Evolutionary conservation across 495 filamentous ascomycete genomes (phyloP).

Genomic region (Trichoderma virens): DNA sequence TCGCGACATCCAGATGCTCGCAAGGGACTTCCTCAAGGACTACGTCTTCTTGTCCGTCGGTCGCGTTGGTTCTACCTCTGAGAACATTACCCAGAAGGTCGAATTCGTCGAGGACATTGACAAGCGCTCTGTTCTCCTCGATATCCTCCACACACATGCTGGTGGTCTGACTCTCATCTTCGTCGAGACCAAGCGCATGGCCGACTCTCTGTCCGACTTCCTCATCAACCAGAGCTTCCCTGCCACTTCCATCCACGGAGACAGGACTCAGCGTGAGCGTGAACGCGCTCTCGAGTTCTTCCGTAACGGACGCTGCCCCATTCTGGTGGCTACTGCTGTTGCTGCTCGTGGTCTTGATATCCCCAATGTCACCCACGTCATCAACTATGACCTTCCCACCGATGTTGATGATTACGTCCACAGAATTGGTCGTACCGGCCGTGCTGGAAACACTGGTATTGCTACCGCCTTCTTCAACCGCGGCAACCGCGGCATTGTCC

Average conservation of each 20-base stretch:
- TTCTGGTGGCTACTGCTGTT: constrained; percentile 93
- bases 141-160: constrained; percentile 93
- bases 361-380: constrained; percentile 94
- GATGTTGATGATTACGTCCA: constrained; percentile 99
- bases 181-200: constrained; percentile 99
- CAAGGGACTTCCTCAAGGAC: constrained; percentile 94
- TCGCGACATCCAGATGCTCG: constrained; percentile 97
- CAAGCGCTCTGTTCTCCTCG: constrained; percentile 94
- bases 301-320: constrained; percentile 89
- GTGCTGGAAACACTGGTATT: constrained; percentile 98
- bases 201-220: constrained; percentile 94
- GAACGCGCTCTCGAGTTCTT: constrained; percentile 96
- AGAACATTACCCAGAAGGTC: constrained; percentile 98
- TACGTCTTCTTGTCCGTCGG: constrained; percentile 98
- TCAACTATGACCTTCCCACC: constrained; percentile 98
- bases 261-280: constrained; percentile 97
- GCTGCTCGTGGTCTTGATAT: constrained; percentile 95
- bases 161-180: constrained; percentile 92
- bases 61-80: constrained; percentile 97
- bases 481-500: constrained; percentile 93
- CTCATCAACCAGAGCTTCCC: constrained; percentile 96
- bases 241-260: constrained; percentile 97
- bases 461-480: constrained; percentile 99
- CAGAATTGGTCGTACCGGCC: constrained; percentile 98
- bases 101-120: constrained; percentile 96